These are phyloP conservation scores for Pythium folliculosum DNA, from an alignment of 352 stramenopile genomes.

Conservation along the genomic window DNA sequence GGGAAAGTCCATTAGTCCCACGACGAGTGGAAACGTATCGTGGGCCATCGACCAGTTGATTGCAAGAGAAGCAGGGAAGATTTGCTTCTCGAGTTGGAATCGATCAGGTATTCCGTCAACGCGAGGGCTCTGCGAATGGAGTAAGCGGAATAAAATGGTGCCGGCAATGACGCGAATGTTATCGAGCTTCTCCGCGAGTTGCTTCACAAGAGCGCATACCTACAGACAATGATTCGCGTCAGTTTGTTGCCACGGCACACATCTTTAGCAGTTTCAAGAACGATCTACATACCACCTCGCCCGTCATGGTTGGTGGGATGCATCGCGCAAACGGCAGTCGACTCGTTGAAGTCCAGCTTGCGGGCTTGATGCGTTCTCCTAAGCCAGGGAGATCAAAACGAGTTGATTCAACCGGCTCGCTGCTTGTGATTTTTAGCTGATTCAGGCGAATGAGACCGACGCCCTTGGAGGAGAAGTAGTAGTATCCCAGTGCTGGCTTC, in stretches of 20 bases:
- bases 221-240: conserved; percentile 41
- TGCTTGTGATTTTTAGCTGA: conserved; percentile 22
- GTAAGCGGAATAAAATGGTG: conserved; percentile 82
- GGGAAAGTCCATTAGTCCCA: conserved; percentile 84
- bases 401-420: conserved; percentile 3
- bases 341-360: not conserved
- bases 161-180: conserved; percentile 89
- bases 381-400: conserved; percentile 25
- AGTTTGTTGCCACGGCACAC: not conserved
- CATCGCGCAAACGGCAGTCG: conserved; percentile 36
- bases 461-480: conserved; percentile 70
- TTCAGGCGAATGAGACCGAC: conserved; percentile 50
- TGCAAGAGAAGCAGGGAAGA: conserved; percentile 53
- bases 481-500: conserved; percentile 60
- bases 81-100: conserved; percentile 62
- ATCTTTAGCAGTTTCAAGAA: conserved; percentile 3
- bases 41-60: conserved; percentile 84
- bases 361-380: conserved; percentile 5
- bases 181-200: conserved; percentile 97
- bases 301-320: conserved; percentile 44
- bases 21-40: conserved; percentile 91
- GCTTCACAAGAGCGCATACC: conserved; percentile 86
- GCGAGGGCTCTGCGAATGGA: conserved; percentile 66
- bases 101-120: conserved; percentile 81
- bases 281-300: conserved; percentile 27